Base-by-base conservation (phyloP, 768 basidiomycete genomes). In the Tephrocybe rancida region DNA sequence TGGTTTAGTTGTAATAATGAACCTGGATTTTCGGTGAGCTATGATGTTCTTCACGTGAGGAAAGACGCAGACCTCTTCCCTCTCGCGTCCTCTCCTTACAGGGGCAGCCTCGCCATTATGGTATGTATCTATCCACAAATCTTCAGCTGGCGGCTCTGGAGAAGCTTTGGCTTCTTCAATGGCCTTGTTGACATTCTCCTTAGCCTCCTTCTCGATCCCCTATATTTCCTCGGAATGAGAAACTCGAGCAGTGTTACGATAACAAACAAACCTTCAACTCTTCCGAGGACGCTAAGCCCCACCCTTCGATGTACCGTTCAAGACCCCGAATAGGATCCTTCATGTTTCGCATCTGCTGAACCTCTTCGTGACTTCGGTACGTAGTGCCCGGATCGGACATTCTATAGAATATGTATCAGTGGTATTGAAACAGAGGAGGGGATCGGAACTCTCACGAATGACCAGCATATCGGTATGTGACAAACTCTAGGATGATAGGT, bases 321-420 rank as follows among this genome's bases (percentile, higher is more conserved):
- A 98, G 80, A 26, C 96, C 95, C 48, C 90, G 90, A 72, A 98
- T 98, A 18, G 95, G 92, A 67, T 98, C 96, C 67, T 94, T 89
- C 9, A 92, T 92, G 54, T 87, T 89, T 35, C 96, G 85, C 92
- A 98, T 96, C 64, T 90, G 82, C 74, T 98, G 93, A 48, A 98
- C 89, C 73, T 98, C 96, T 72, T 98, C 96, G 61, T 94, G 90
- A 4, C 93, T 98, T 62, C 94, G 92, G 85, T 98, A 98, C 25
- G 96, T 97, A 27, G 95, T 97, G 59, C 96, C 95, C 27, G 96
- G 96, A 72, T 98, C 95, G 52, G 95, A 97, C 96, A 98, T 98
- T 14, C 88, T 90, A 58, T 14, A 21, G 18, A 39, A 19, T 1
- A 38, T 43, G 30, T 35, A n/a, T 45, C 13, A 43, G 52, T 35